Base-by-base conservation (phyloP, 1,139 yeast genomes). In the Sugiyamaella castrensis region DNA sequence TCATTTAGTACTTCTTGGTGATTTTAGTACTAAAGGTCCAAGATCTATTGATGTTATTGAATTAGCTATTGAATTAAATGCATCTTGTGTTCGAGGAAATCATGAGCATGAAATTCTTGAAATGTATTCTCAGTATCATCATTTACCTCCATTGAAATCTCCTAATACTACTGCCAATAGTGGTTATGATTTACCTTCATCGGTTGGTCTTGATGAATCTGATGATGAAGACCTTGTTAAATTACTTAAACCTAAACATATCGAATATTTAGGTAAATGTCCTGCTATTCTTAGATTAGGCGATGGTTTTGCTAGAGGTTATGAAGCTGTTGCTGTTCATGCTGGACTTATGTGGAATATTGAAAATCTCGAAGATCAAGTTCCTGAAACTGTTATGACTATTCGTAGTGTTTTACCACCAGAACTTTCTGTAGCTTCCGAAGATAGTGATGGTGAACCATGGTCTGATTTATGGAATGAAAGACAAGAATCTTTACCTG, bases 1-100 rank as follows among this genome's bases (percentile, higher is more conserved):
- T 61, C 79, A 80, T 48, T 70, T 87, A n/a, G 66, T 87, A 3
- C 71, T 89, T 33, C 67, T 89, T 28, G 98, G 98, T 2, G 98
- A 91, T 63, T 87, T 89, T 64, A 74, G 87, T 29, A 76, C 91
- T 50, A 91, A 89, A 64, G 98, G 98, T 0, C 84, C 87, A 1
- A 81, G 85, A 53, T 85, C 95, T 0, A 55, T 78, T 11, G 79
- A 77, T 46, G 87, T 88, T 4, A 65, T 88, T 28, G 84, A 88
- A 51, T 83, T 70, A 58, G 82, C 87, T 38, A 75, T 82, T 40
- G 62, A 66, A 28, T 53, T 66, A 15, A 68, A 77, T 4, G 76
- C 86, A 13, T 80, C 79, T 44, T 89, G 96, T 65, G 80, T 91
- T 2, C 70, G 94, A 54, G 98, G 98, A 0, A 91, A 91, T 70